Percentiles rank a stretch among this genome's conserved stretches.
Conservation (phyloP, 441 rosid genomes). For the Pelargonium myrrhifolium region DNA sequence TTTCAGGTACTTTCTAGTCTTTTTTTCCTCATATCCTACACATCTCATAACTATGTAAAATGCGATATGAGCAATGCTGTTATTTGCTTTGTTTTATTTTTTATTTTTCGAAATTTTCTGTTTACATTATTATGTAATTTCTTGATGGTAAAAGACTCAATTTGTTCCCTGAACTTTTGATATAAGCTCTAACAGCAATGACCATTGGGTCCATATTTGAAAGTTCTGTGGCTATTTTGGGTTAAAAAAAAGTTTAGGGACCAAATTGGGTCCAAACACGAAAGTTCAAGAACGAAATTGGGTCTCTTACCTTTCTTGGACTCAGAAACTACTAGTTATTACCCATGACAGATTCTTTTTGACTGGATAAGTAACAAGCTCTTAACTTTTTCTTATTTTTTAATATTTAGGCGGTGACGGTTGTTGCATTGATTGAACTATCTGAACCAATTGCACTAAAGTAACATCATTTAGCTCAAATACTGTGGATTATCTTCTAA, state of each 20-base stretch:
- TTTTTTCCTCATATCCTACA: not conserved
- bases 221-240: no score
- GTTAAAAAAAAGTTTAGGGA: no score
- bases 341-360: not conserved
- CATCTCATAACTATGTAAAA: not conserved
- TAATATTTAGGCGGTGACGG: no score
- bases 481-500: not conserved
- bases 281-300: not conserved
- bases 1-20: constrained; percentile 45
- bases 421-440: no score
- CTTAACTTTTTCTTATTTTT: not conserved
- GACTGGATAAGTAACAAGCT: not conserved
- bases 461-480: not conserved
- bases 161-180: no score
- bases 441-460: not conserved
- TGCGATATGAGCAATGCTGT: not conserved
- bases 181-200: no score
- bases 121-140: no score
- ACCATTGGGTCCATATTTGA: no score
- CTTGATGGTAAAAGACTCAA: no score
- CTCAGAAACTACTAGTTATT: not conserved
- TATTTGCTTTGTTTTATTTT: not conserved
- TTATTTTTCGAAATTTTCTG: no score
- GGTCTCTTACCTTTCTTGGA: not conserved
- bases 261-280: no score